These are phyloP conservation scores for Curvularia lunata DNA, from an alignment of 2,329 filamentous ascomycete species.

Conservation along the genomic window DNA sequence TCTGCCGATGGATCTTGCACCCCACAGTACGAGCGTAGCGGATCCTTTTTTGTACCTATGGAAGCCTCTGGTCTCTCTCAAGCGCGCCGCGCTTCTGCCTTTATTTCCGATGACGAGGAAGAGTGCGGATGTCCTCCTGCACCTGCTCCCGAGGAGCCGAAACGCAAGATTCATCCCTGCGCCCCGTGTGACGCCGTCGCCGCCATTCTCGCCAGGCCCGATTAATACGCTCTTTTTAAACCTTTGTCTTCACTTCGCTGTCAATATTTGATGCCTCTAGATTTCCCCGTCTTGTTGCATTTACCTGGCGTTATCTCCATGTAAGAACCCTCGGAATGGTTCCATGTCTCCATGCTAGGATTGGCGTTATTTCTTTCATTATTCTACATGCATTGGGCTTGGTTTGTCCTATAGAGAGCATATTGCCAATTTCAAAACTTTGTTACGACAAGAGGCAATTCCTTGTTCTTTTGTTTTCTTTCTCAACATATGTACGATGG, in stretches of 20 bases:
- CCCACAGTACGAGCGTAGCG: constrained; percentile 25
- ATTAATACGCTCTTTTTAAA: constrained; percentile 13
- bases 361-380: constrained; percentile 6
- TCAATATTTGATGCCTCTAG: constrained; percentile 32
- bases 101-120: constrained; percentile 18
- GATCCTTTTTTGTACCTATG: constrained; percentile 22
- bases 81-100: constrained; percentile 25
- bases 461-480: not conserved
- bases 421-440: constrained; percentile 7
- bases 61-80: constrained; percentile 19
- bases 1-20: constrained; percentile 14
- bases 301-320: constrained; percentile 29
- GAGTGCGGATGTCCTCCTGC: constrained; percentile 24
- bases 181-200: constrained; percentile 38
- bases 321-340: constrained; percentile 34
- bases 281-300: constrained; percentile 23
- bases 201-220: constrained; percentile 32
- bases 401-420: constrained; percentile 9
- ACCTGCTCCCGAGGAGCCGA: constrained; percentile 17
- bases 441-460: not conserved
- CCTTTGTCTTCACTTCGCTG: constrained; percentile 26
- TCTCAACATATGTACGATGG: not conserved
- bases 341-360: constrained; percentile 21
- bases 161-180: constrained; percentile 26
- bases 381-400: constrained; percentile 9